Percentiles rank a stretch among this genome's conserved stretches.
phyloP scores from a whole-genome alignment of 768 basidiomycete genomes.

The Tulasnella sp. region DNA sequence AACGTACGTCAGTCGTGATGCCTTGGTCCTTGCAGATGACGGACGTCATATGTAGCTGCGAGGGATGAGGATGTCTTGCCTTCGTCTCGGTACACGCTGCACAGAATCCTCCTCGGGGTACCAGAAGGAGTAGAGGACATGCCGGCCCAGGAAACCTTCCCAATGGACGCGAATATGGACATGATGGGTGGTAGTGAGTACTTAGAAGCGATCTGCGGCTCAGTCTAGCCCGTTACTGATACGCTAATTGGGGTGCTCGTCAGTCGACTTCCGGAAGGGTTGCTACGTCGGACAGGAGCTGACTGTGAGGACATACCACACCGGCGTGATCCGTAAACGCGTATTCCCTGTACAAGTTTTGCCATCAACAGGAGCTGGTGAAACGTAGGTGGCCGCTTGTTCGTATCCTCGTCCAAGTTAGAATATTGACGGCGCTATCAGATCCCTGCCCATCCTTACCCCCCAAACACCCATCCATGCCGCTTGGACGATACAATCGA shows the following conservation, averaged over 20 bases:
- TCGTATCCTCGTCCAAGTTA: neutral
- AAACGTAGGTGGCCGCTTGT: neutral
- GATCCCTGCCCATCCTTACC: slow-evolving; percentile 17
- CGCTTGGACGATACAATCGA: slow-evolving; percentile 12
- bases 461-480: slow-evolving; percentile 22
- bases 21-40: neutral
- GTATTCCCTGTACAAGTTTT: slow-evolving; percentile 52
- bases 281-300: slow-evolving; percentile 98
- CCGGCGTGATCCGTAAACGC: slow-evolving; percentile 79
- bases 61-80: slow-evolving; percentile 29
- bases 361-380: neutral
- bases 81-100: slow-evolving; percentile 53
- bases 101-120: slow-evolving; percentile 70
- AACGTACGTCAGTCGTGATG: slow-evolving; percentile 48
- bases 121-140: slow-evolving; percentile 81
- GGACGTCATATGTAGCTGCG: neutral
- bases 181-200: slow-evolving; percentile 74
- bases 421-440: slow-evolving; percentile 20
- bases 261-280: slow-evolving; percentile 94
- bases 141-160: slow-evolving; percentile 62
- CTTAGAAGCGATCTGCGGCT: neutral
- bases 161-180: slow-evolving; percentile 91
- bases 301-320: slow-evolving; percentile 93
- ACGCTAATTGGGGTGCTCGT: slow-evolving; percentile 7
- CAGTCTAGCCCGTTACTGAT: neutral